A percentile compares a stretch with the other conserved stretches of the same genome.
Evolutionary conservation across 306 rosid genomes (phyloP).

Genomic region (Sesbania bispinosa): DNA sequence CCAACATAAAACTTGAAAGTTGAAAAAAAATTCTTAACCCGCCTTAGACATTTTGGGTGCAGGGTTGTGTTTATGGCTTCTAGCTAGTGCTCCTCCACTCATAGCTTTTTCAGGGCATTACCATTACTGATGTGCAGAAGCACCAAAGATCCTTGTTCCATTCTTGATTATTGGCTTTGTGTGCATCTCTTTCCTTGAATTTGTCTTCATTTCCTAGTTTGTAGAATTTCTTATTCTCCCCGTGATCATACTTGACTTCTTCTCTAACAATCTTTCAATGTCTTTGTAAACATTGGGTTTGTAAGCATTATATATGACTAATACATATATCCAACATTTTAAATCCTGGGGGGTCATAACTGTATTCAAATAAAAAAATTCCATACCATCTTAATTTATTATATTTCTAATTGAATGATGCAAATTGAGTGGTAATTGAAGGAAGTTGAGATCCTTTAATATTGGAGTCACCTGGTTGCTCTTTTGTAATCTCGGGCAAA

Average conservation of each 20-base stretch:
- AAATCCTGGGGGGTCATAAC: neutral
- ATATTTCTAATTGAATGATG: neutral
- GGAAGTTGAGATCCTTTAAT: neutral
- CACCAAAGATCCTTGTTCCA: neutral
- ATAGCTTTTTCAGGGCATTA: neutral
- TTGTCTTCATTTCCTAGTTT: slow-evolving; percentile 1
- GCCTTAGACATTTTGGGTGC: neutral
- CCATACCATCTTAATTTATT: neutral
- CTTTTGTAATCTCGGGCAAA: too few species aligned
- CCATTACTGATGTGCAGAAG: neutral
- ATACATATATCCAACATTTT: neutral
- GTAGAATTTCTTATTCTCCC: neutral
- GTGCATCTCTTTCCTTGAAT: neutral
- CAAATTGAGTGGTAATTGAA: neutral
- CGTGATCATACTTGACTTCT: neutral
- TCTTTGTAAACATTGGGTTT: neutral
- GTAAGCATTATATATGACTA: neutral
- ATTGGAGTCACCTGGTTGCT: neutral
- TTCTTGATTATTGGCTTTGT: neutral
- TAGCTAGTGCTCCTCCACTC: neutral
- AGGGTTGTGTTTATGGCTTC: neutral
- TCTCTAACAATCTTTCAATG: neutral
- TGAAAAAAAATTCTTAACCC: too few species aligned
- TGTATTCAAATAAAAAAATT: neutral
- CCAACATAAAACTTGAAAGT: too few species aligned